Percentiles rank a stretch among this genome's conserved stretches.
Evolutionary conservation across 2,329 filamentous ascomycete species (phyloP).

Genomic region (Aspergillus quadrilineatus): DNA sequence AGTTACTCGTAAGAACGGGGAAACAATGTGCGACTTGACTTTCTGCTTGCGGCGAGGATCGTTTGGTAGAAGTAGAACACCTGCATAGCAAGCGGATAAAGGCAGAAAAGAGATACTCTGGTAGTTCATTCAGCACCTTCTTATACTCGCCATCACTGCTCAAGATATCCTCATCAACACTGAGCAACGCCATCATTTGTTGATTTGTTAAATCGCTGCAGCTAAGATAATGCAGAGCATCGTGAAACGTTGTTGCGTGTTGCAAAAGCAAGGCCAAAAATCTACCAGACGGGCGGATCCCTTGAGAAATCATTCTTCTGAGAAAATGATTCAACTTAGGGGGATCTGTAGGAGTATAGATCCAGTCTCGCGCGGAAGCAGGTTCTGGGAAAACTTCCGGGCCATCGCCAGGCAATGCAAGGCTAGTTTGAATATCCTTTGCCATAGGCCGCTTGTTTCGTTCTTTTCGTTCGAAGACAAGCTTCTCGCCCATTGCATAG

Average conservation of each 20-base stretch:
- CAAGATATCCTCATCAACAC: conserved; percentile 19
- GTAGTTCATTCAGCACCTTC: conserved; percentile 29
- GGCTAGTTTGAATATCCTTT: conserved; percentile 18
- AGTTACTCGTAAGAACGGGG: conserved; percentile 26
- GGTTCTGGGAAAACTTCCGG: conserved; percentile 57
- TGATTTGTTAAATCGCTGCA: conserved; percentile 35
- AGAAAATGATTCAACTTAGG: conserved; percentile 55
- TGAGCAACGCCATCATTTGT: conserved; percentile 33
- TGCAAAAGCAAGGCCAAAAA: conserved; percentile 54
- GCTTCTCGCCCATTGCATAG: conserved; percentile 58
- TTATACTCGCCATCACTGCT: conserved; percentile 17
- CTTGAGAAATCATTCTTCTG: conserved; percentile 48
- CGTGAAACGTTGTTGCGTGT: conserved; percentile 39
- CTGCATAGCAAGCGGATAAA: conserved; percentile 46
- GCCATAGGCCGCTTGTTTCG: conserved; percentile 16
- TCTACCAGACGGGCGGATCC: conserved; percentile 43
- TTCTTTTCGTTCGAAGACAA: conserved; percentile 42
- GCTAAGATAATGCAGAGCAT: conserved; percentile 46
- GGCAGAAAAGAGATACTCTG: conserved; percentile 43
- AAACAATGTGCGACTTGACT: conserved; percentile 28
- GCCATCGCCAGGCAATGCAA: conserved; percentile 55
- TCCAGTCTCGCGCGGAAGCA: conserved; percentile 55
- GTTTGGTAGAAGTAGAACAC: conserved; percentile 23
- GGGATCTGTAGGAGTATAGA: conserved; percentile 56
- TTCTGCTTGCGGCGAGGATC: conserved; percentile 12